Percentiles rank a stretch among this genome's conserved stretches.
Evolutionary conservation across 305 asterid genomes (phyloP).

Genomic region (Fraxinus sp.): DNA sequence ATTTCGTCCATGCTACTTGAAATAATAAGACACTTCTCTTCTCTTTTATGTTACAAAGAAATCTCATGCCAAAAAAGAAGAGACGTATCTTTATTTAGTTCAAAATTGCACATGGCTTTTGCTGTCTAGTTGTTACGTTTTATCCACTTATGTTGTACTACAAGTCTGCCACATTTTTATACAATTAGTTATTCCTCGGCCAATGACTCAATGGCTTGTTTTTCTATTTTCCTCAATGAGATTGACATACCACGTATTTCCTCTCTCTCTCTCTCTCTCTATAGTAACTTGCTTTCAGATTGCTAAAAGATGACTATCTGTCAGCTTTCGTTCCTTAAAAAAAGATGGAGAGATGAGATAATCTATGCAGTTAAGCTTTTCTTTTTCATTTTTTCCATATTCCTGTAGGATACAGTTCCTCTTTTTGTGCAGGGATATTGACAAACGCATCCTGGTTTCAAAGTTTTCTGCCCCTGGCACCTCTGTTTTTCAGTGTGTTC

Average conservation of each 20-base stretch:
- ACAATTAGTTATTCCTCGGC: background rate
- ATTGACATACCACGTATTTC: background rate
- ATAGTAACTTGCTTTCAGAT: background rate
- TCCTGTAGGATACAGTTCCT: constrained; percentile 20
- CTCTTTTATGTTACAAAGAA: constrained; percentile 3
- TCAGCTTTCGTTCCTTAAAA: constrained; percentile 4
- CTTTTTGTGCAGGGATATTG: constrained; percentile 63
- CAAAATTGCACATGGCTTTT: constrained; percentile 7
- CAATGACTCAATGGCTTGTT: background rate
- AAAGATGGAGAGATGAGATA: constrained; percentile 6
- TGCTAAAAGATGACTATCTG: background rate
- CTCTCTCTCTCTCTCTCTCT: background rate
- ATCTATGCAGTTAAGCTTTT: background rate
- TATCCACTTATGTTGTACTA: background rate
- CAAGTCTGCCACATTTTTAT: background rate
- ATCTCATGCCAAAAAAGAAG: background rate
- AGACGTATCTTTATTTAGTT: background rate
- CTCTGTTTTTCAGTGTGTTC: constrained; percentile 60
- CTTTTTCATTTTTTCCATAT: constrained; percentile 22
- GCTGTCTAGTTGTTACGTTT: background rate
- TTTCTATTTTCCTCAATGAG: background rate
- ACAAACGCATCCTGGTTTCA: constrained; percentile 58
- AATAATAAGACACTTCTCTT: background rate
- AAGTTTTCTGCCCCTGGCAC: constrained; percentile 67
- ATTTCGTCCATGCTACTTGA: background rate